phyloP scores from a whole-genome alignment of 129 eudicot genomes.

The Gnaphalium uliginosum region DNA sequence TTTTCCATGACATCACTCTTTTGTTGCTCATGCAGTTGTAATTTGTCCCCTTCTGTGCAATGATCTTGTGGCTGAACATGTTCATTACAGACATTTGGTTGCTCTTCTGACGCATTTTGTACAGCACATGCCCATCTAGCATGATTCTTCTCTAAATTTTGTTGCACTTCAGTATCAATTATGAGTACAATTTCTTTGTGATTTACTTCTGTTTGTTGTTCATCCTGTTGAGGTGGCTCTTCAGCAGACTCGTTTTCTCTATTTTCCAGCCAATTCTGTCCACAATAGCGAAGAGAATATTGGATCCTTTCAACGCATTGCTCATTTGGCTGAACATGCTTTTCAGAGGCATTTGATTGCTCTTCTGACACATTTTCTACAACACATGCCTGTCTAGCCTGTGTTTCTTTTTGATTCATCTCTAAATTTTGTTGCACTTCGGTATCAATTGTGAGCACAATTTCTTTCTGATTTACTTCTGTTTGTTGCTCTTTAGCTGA shows the following conservation, averaged over 20 bases:
- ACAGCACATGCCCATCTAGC: neutral
- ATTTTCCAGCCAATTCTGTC: constrained; percentile 2
- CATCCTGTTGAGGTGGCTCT: neutral
- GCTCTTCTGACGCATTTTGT: neutral
- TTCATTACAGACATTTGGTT: neutral
- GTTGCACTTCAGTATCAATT: neutral
- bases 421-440: constrained; percentile 1
- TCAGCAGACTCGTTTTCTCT: constrained; percentile 18
- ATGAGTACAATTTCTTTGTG: constrained; percentile 13
- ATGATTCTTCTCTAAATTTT: neutral
- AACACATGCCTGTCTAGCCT: neutral
- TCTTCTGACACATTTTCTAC: neutral
- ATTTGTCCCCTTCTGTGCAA: neutral
- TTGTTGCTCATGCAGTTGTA: neutral
- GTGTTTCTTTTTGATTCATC: neutral
- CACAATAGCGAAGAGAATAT: neutral
- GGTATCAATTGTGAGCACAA: neutral
- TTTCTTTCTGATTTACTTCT: constrained; percentile 23
- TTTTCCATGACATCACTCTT: neutral
- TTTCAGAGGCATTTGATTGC: neutral
- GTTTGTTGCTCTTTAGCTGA: constrained; percentile 23
- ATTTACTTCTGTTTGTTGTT: constrained; percentile 21
- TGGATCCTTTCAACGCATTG: neutral
- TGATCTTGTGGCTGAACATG: neutral
- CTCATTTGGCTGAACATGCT: neutral